Evolutionary conservation across 495 filamentous ascomycete species (phyloP).

Genomic region (Staphylotrichum tortipilum): DNA sequence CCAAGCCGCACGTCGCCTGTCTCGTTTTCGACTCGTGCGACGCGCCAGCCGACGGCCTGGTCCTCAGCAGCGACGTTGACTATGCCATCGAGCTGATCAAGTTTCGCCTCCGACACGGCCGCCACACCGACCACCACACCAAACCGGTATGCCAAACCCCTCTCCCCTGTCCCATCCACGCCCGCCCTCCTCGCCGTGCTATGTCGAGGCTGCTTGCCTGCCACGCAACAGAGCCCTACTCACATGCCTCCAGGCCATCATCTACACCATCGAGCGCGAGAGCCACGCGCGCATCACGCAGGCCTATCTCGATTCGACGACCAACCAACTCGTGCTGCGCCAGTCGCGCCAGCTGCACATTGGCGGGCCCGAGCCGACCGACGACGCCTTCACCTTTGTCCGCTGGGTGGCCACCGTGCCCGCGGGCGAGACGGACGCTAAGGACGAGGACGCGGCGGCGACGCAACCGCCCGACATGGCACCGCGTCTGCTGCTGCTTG

Average conservation of each 20-base stretch:
- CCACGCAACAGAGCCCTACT: too few species aligned
- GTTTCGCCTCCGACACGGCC: not conserved
- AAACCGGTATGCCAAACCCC: not conserved
- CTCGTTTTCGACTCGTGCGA: not conserved
- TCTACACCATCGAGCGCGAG: not conserved
- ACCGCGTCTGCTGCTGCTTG: not conserved
- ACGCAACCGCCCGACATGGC: not conserved
- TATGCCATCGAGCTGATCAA: not conserved
- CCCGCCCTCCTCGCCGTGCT: too few species aligned
- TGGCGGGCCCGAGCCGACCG: not conserved
- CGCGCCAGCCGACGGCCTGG: not conserved
- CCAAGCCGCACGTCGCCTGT: not conserved
- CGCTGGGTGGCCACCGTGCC: not conserved
- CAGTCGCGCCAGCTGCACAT: slow-evolving; percentile 1
- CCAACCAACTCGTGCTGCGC: not conserved
- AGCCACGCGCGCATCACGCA: not conserved
- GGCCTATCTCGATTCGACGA: not conserved
- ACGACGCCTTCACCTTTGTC: not conserved
- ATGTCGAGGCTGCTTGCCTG: not conserved
- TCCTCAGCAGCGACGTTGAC: not conserved
- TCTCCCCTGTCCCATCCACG: not conserved
- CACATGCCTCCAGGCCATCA: not conserved
- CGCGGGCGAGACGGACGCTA: not conserved
- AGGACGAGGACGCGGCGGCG: not conserved
- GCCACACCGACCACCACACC: not conserved